Percentiles rank a stretch among this genome's conserved stretches.
Conservation (phyloP, 1,284 basidiomycete genomes). For the Leccinum cinnamomeum region DNA sequence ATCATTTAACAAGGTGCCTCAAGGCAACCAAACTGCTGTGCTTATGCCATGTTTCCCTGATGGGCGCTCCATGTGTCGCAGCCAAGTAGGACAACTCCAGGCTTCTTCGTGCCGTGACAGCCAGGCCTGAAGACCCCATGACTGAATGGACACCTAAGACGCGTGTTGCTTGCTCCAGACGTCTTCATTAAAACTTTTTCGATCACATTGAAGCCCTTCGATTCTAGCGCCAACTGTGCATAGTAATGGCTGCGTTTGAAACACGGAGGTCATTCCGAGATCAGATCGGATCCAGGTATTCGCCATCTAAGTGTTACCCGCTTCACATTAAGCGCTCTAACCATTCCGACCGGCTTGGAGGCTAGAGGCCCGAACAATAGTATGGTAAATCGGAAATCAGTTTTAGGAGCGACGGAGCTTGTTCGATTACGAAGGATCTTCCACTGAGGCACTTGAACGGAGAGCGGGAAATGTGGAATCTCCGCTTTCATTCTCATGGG, state of each 20-base stretch:
- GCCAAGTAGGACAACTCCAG: background rate
- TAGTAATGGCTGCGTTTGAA: background rate
- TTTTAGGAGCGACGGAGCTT: background rate
- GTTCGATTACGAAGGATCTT: background rate
- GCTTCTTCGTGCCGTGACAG: constrained; percentile 17
- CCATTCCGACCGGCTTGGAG: background rate
- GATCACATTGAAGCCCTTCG: background rate
- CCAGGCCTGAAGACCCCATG: background rate
- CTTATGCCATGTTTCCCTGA: background rate
- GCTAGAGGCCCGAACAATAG: background rate
- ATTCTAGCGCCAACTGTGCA: background rate
- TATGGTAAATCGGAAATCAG: background rate
- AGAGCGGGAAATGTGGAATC: constrained; percentile 1
- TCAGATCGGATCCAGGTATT: background rate
- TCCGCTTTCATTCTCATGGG: constrained; percentile 7
- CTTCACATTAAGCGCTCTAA: background rate
- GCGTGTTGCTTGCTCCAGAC: constrained; percentile 1
- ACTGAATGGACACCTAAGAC: background rate
- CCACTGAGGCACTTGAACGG: constrained; percentile 1
- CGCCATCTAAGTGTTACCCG: background rate
- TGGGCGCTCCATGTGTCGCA: constrained; percentile 3
- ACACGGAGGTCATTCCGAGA: constrained; percentile 9
- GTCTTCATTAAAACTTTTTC: constrained; percentile 3
- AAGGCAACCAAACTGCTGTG: background rate
- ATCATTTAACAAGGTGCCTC: background rate